These are phyloP conservation scores for Ephemerocybe angulata DNA, from an alignment of 768 basidiomycete species.

Conservation along the genomic window DNA sequence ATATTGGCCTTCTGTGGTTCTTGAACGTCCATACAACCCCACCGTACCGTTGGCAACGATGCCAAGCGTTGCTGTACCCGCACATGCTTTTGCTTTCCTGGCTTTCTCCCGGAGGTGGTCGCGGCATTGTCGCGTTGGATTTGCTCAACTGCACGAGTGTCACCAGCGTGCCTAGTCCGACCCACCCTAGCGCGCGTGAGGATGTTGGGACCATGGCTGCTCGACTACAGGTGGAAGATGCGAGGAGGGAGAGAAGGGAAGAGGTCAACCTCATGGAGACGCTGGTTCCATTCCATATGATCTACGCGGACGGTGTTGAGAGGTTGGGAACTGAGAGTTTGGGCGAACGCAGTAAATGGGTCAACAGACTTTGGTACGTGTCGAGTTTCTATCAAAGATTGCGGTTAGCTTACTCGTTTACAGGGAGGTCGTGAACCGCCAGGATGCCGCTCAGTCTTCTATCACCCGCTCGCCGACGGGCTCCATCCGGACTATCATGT, in stretches of 20 bases:
- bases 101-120: constrained; percentile 78
- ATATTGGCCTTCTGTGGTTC: constrained; percentile 86
- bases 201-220: constrained; percentile 89
- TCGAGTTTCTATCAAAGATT: constrained; percentile 9
- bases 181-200: constrained; percentile 74
- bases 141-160: constrained; percentile 84
- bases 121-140: constrained; percentile 84
- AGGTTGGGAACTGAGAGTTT: constrained; percentile 86
- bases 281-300: constrained; percentile 85
- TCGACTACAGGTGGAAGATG: constrained; percentile 48
- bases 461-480: constrained; percentile 49
- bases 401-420: constrained; percentile 1
- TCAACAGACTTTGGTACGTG: constrained; percentile 80
- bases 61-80: constrained; percentile 78
- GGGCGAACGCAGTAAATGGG: constrained; percentile 85
- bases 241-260: constrained; percentile 23
- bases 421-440: constrained; percentile 80
- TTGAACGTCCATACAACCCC: constrained; percentile 85
- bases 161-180: constrained; percentile 76
- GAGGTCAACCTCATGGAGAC: constrained; percentile 59
- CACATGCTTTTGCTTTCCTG: constrained; percentile 83
- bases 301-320: constrained; percentile 89
- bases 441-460: constrained; percentile 39
- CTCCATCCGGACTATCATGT: constrained; percentile 67
- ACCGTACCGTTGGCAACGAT: constrained; percentile 78